phyloP scores from a whole-genome alignment of 192 early-diverging fungal species.

The Coemansia sp. region DNA sequence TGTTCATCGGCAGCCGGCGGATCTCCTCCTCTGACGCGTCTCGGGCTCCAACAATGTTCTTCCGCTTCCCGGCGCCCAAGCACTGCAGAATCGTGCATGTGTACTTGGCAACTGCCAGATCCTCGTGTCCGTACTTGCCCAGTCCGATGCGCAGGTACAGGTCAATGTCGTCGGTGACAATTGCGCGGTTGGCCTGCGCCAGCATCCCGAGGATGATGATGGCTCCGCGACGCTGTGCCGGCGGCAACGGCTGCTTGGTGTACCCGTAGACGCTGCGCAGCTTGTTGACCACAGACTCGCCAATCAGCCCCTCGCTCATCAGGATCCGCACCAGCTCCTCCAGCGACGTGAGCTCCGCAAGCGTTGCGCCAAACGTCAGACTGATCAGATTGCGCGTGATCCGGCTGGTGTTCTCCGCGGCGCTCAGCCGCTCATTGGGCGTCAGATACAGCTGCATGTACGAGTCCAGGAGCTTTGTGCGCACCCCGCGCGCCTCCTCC shows the following conservation, averaged over 20 bases:
- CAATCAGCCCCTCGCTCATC: conserved; percentile 66
- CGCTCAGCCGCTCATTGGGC: conserved; percentile 43
- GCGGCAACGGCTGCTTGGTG: conserved; percentile 64
- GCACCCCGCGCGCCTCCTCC: conserved; percentile 73
- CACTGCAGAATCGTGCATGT: conserved; percentile 93
- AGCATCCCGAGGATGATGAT: conserved; percentile 94
- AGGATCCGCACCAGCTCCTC: conserved; percentile 88
- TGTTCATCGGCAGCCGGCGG: conserved; percentile 58
- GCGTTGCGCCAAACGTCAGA: conserved; percentile 79
- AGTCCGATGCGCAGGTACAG: conserved; percentile 81
- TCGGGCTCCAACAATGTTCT: conserved; percentile 21
- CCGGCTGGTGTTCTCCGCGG: conserved; percentile 52
- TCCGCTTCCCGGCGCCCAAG: conserved; percentile 51
- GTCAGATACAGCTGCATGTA: conserved; percentile 82
- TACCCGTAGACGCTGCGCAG: conserved; percentile 83
- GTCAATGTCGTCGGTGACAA: conserved; percentile 87
- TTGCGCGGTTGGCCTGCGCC: conserved; percentile 78
- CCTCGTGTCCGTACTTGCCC: conserved; percentile 76
- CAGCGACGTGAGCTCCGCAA: conserved; percentile 93
- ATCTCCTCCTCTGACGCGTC: conserved; percentile 30
- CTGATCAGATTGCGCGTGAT: conserved; percentile 62
- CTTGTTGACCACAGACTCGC: conserved; percentile 67
- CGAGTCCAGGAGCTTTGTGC: conserved; percentile 73
- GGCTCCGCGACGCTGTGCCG: conserved; percentile 78
- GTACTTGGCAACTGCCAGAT: conserved; percentile 83